Evolutionary conservation across 345 rosid genomes (phyloP).

Genomic region (Hibiscus mutabilis): DNA sequence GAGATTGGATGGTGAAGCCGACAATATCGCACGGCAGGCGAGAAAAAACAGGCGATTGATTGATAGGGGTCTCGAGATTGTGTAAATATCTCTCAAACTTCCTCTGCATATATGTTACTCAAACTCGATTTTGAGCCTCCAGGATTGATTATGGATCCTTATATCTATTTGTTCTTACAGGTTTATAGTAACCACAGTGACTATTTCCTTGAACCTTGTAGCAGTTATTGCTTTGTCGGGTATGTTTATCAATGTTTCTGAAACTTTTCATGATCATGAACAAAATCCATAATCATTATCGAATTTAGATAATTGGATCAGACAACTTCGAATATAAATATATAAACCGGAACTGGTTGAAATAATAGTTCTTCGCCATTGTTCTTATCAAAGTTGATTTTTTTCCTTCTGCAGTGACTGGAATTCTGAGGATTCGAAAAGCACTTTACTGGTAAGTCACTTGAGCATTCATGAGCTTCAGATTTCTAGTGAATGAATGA

Average conservation of each 20-base stretch:
- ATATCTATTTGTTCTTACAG: conserved; percentile 25
- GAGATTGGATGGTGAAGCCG: conserved; percentile 36
- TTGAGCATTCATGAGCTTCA: neutral
- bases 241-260: conserved; percentile 10
- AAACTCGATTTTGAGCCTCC: neutral
- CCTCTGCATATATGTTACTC: neutral
- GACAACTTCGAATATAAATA: no score
- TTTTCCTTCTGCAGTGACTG: conserved; percentile 36
- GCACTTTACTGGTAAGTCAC: conserved; percentile 37
- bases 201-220: conserved; percentile 40
- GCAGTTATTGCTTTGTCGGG: conserved; percentile 44
- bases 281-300: neutral
- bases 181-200: conserved; percentile 35
- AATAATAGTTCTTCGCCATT: neutral
- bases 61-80: conserved; percentile 43
- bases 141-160: neutral
- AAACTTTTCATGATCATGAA: neutral
- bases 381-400: conserved; percentile 3
- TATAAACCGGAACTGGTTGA: neutral
- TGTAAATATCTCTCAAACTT: conserved; percentile 23
- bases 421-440: conserved; percentile 32
- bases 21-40: conserved; percentile 36
- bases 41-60: conserved; percentile 44
- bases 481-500: neutral
- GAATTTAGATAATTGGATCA: no score